Conservation (phyloP, 805 yeast genomes). For the Scheffersomyces stipitis region DNA sequence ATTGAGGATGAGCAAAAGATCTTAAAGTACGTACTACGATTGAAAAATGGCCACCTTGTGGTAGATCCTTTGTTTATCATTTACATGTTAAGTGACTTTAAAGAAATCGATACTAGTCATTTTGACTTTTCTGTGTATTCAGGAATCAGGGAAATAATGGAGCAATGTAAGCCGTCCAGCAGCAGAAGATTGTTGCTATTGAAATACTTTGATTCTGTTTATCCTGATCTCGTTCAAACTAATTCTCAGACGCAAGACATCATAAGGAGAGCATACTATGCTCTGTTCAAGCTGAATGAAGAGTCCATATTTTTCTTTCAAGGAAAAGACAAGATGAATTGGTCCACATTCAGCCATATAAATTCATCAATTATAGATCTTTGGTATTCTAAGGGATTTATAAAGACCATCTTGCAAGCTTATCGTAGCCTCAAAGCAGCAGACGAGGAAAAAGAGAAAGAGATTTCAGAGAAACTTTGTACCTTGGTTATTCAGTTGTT, state of each 20-base stretch:
- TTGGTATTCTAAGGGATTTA: constrained; percentile 1
- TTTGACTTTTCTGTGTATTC: constrained; percentile 4
- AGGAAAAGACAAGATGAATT: constrained; percentile 8
- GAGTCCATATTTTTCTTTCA: constrained; percentile 3
- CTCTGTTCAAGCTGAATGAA: background rate
- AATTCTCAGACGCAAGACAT: background rate
- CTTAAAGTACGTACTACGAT: constrained; percentile 7
- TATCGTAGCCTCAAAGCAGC: background rate
- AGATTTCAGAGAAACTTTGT: constrained; percentile 6
- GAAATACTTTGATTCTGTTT: constrained; percentile 8
- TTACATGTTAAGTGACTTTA: constrained; percentile 4
- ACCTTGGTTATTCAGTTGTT: constrained; percentile 2
- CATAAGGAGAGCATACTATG: constrained; percentile 3
- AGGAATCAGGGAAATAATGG: constrained; percentile 5
- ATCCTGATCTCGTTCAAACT: constrained; percentile 3
- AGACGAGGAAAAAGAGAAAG: background rate
- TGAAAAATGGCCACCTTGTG: constrained; percentile 10
- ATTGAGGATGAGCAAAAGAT: constrained; percentile 1
- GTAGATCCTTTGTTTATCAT: constrained; percentile 14
- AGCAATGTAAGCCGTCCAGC: background rate
- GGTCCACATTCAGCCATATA: constrained; percentile 4
- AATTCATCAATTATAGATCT: constrained; percentile 6
- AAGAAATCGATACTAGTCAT: background rate
- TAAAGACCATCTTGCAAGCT: background rate
- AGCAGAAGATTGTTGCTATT: constrained; percentile 1